Base-by-base conservation (phyloP, 2,329 filamentous ascomycete species). In the Pseudogymnoascus sp. region DNA sequence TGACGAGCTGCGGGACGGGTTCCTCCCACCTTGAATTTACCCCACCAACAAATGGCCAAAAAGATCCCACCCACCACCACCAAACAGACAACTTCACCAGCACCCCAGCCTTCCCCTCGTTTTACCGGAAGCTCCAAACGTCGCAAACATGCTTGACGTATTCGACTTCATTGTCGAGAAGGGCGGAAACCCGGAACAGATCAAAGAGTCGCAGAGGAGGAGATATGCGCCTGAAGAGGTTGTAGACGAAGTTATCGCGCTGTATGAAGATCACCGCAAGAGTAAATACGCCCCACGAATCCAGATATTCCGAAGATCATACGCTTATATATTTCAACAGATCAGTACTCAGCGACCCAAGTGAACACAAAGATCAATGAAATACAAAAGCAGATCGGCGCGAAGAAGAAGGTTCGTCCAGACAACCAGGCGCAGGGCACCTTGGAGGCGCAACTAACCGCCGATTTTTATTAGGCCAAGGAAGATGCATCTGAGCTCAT, bases 171-270 rank as follows among this genome's bases (percentile, higher is more conserved):
- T 93, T 71, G 77, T 83, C 73, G 91, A 97, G 76, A 89, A 92
- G 70, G 94, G 93, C 68, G 94, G 94, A 69, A 86, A 97, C 77
- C 90, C 92, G 13, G 88, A 96, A 73, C 87, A 87, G 78, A 94
- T 99, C 76, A 89, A 89, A 75, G 91, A 97, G 75, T 94, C 89
- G 67, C 94, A 99, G 77, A 85, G 88, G 69, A 87, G 86, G 72
- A 87, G 94, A 69, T 84, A 86, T 79, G 92, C 90, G 58, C 82
- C 87, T 12, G 89, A 92, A 71, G 89, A 91, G 72, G 80, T 88
- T 58, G 93, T 99, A 27, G 93, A 99, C 78, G 88, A 96, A 77
- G 86, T 97, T 64, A 94, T 97, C 73, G 82, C 82, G 21, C 79
- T 95, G 72, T 97, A 89, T 74, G 89, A 96, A 73, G 90, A 93